Base-by-base conservation (phyloP, 2,329 filamentous ascomycete species). In the Ascochyta viciae-villosae region DNA sequence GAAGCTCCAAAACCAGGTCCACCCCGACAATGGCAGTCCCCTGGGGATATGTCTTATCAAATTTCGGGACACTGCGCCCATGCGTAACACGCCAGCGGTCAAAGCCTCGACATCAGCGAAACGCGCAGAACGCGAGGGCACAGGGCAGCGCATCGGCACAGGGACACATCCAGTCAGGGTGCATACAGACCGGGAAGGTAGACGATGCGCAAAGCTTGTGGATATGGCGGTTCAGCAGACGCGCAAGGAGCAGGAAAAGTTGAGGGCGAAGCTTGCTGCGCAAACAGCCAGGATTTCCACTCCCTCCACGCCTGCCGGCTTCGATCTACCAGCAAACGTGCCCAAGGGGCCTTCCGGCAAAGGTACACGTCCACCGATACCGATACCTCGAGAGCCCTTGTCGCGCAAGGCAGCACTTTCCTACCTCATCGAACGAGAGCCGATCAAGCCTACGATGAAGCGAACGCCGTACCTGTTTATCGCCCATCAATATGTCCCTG, bases 11-110 rank as follows among this genome's bases (percentile, higher is more conserved):
- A 97, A 97, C 72, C 94, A 96, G 74, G 94, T 96, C 69, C 92
- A 99, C 75, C 95, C 95, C 8, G 89, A 93, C 54, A 98, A 93
- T 12, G 95, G 95, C 16, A 95, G 91, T 70, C 96, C 96, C 72
- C 84, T 99, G 12, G 95, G 95, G 12, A 93, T 99, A 72, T 96
- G 91, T 63, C 91, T 92, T 15, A 92, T 99, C 71, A 88, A 89
- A 56, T 99, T 96, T 76, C 88, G 89, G 68, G 94, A 98, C 72
- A 86, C 79, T 75, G 79, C 80, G 15, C 57, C 67, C 63, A 82
- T 76, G 64, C 81, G 79, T 70, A 86, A 77, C 67, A 80, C 64
- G 19, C 69, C 78, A 1, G 77, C 83, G 2, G 78, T 91, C 35
- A 84, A 87, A 45, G 95, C 92, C 6, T 86, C 89, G 37, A 88